phyloP scores from a whole-genome alignment of 371 early-diverging fungal species.

The Mortierella sp. region DNA sequence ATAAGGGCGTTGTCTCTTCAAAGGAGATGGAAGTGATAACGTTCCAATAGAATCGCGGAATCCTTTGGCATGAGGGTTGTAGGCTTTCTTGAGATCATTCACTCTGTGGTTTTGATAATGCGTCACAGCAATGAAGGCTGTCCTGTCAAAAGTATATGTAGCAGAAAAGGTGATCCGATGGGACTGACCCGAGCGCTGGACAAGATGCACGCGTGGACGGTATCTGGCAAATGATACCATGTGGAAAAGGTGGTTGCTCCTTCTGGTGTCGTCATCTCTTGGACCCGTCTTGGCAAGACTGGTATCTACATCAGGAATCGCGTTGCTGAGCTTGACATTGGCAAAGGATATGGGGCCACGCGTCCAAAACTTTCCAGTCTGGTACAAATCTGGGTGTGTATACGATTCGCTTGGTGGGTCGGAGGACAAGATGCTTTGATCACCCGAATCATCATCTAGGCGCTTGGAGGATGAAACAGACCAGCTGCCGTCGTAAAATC shows the following conservation, averaged over 20 bases:
- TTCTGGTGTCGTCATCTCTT: background rate
- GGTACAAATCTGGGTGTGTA: conserved; percentile 46
- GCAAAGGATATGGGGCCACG: conserved; percentile 50
- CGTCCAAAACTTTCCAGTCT: conserved; percentile 56
- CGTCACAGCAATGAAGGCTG: conserved; percentile 64
- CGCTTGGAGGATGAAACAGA: background rate
- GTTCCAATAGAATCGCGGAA: conserved; percentile 35
- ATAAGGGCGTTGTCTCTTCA: background rate
- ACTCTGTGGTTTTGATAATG: conserved; percentile 66
- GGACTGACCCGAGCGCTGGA: conserved; percentile 28
- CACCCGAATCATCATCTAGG: background rate
- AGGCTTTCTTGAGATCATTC: conserved; percentile 61
- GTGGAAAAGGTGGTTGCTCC: conserved; percentile 36
- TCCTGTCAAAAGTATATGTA: conserved; percentile 51
- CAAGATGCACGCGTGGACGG: conserved; percentile 58
- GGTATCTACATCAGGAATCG: background rate
- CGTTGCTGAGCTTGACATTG: conserved; percentile 62
- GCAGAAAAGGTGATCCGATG: conserved; percentile 6
- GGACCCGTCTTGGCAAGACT: background rate
- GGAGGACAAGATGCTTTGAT: background rate
- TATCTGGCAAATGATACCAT: conserved; percentile 59
- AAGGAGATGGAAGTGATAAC: background rate
- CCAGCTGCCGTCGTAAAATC: conserved; percentile 56
- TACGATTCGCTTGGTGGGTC: conserved; percentile 19
- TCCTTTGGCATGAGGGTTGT: conserved; percentile 67